Conservation (phyloP, 139 green algal genomes). For the Tetradesmus obliquus region DNA sequence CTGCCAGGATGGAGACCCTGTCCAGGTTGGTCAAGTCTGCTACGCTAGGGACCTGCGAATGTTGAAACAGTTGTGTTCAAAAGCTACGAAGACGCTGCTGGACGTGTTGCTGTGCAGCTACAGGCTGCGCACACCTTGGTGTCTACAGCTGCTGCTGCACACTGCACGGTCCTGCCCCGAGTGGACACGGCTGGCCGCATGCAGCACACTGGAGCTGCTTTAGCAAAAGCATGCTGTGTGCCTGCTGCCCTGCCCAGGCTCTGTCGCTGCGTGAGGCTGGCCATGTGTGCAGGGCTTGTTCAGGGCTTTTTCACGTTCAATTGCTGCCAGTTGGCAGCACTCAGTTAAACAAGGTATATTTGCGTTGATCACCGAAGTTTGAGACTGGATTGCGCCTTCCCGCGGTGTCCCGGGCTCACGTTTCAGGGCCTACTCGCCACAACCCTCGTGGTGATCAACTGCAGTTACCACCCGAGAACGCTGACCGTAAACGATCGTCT, state of each 20-base stretch:
- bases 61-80: too few species aligned
- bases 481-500: background rate
- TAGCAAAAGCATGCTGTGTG: background rate
- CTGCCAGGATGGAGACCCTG: constrained; percentile 90
- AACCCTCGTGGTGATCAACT: background rate
- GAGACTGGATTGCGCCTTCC: background rate
- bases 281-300: background rate
- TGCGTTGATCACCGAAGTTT: background rate
- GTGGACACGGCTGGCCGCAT: background rate
- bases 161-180: background rate
- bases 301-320: background rate
- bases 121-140: constrained; percentile 3
- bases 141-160: constrained; percentile 5
- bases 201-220: background rate
- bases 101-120: background rate
- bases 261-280: background rate
- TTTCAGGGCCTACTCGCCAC: background rate
- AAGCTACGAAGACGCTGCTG: background rate
- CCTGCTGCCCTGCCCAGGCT: background rate
- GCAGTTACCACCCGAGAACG: background rate
- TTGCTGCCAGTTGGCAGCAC: background rate
- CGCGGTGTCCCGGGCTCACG: background rate
- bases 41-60: background rate
- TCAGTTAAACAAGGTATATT: background rate
- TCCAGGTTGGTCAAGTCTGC: constrained; percentile 71